Percentiles rank a stretch among this genome's conserved stretches.
phyloP scores from a whole-genome alignment of 257 asterid genomes.

The Primulina tabacum region DNA sequence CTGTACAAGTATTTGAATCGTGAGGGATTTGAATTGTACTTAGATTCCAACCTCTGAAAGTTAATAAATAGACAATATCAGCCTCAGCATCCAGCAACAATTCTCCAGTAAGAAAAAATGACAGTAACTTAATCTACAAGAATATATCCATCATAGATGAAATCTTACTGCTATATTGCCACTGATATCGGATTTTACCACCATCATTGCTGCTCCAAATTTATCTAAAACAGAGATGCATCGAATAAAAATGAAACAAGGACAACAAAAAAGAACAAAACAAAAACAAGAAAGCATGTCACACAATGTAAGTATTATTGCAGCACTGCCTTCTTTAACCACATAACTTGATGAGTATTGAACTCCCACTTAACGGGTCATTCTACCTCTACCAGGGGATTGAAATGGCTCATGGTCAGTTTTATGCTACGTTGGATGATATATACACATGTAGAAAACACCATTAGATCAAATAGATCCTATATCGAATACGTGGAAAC shows the following conservation, averaged over 20 bases:
- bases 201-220: conserved; percentile 77
- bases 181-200: conserved; percentile 69
- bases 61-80: conserved; percentile 3
- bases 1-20: conserved; percentile 76
- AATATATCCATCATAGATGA: background rate
- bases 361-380: too few species aligned
- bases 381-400: too few species aligned
- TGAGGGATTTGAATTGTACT: conserved; percentile 58
- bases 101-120: background rate
- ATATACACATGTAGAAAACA: too few species aligned
- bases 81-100: background rate
- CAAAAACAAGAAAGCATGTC: background rate
- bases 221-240: conserved; percentile 48
- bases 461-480: too few species aligned
- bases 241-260: background rate
- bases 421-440: too few species aligned
- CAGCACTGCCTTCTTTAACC: too few species aligned
- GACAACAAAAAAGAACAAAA: too few species aligned
- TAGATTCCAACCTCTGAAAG: conserved; percentile 69
- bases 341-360: too few species aligned
- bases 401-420: too few species aligned
- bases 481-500: too few species aligned
- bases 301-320: too few species aligned
- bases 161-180: conserved; percentile 72
- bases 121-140: background rate